These are phyloP conservation scores for Nicotiana tomentosiformis DNA, from an alignment of 257 asterid species.

Conservation along the genomic window DNA sequence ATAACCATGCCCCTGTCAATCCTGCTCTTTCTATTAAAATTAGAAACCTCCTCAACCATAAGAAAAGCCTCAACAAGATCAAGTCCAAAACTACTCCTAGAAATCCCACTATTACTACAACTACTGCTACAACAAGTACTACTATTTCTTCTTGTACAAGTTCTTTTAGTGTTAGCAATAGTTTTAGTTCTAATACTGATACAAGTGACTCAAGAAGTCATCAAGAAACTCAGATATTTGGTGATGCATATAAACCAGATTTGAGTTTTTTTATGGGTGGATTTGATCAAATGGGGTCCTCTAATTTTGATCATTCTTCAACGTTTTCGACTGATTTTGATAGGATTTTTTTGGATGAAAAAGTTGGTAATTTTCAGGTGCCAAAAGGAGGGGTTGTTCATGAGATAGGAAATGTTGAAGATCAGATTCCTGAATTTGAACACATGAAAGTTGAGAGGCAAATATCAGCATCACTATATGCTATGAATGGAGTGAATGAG, in stretches of 20 bases:
- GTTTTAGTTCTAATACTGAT: conserved; percentile 12
- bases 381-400: conserved; percentile 16
- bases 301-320: conserved; percentile 19
- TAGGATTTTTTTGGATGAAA: conserved; percentile 21
- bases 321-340: conserved; percentile 23
- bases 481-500: conserved; percentile 59
- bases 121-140: neutral
- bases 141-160: neutral
- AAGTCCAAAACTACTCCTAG: conserved; percentile 12
- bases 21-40: conserved; percentile 75
- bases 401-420: conserved; percentile 6
- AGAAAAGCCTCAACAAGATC: conserved; percentile 29
- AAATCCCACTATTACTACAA: neutral
- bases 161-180: conserved; percentile 14
- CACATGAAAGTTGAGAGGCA: conserved; percentile 57
- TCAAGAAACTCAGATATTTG: conserved; percentile 1
- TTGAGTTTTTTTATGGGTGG: conserved; percentile 39
- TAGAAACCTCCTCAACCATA: conserved; percentile 62
- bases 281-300: conserved; percentile 20
- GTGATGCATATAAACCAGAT: conserved; percentile 56
- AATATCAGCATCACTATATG: conserved; percentile 65
- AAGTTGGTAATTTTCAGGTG: conserved; percentile 4
- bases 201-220: conserved; percentile 14
- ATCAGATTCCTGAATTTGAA: conserved; percentile 40
- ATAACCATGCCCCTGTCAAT: conserved; percentile 47